Conservation (phyloP, 805 yeast species). For the Wickerhamiella allomyrinae region DNA sequence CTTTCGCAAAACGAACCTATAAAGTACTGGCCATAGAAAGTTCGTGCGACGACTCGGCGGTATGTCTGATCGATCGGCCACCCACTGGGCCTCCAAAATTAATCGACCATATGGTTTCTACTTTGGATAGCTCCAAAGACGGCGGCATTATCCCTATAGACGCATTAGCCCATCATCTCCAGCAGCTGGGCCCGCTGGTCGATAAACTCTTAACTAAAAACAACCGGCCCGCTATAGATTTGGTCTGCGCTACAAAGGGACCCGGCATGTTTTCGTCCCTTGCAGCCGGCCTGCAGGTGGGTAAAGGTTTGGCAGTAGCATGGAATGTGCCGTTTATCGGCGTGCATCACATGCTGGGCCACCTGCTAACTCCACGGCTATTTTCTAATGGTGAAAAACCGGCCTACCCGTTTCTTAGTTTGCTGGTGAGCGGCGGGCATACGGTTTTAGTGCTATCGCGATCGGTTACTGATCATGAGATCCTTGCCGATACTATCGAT, state of each 20-base stretch:
- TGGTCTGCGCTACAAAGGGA: constrained; percentile 84
- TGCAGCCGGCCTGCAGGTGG: constrained; percentile 67
- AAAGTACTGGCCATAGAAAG: constrained; percentile 77
- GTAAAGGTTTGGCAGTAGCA: constrained; percentile 71
- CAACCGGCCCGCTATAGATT: constrained; percentile 31
- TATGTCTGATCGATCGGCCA: constrained; percentile 51
- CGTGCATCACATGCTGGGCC: constrained; percentile 95
- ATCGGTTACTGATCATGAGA: constrained; percentile 49
- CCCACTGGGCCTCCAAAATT: constrained; percentile 31
- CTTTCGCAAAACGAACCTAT: constrained; percentile 24
- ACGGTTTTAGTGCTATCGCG: constrained; percentile 67
- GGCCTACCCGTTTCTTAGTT: constrained; percentile 56
- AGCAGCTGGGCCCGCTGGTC: constrained; percentile 38
- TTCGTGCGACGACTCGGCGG: constrained; percentile 92
- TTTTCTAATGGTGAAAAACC: constrained; percentile 38
- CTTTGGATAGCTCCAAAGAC: constrained; percentile 45
- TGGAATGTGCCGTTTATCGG: constrained; percentile 71
- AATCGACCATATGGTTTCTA: constrained; percentile 45
- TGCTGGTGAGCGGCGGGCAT: constrained; percentile 88
- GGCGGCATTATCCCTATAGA: constrained; percentile 86
- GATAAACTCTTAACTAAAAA: constrained; percentile 27
- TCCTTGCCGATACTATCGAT: constrained; percentile 63
- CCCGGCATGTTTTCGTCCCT: constrained; percentile 94
- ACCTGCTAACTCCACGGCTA: constrained; percentile 54
- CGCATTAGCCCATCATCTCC: constrained; percentile 70